A percentile compares a stretch with the other conserved stretches of the same genome.
Conservation (phyloP, 2,329 filamentous ascomycete genomes). For the Davidsoniella neocaledoniae region DNA sequence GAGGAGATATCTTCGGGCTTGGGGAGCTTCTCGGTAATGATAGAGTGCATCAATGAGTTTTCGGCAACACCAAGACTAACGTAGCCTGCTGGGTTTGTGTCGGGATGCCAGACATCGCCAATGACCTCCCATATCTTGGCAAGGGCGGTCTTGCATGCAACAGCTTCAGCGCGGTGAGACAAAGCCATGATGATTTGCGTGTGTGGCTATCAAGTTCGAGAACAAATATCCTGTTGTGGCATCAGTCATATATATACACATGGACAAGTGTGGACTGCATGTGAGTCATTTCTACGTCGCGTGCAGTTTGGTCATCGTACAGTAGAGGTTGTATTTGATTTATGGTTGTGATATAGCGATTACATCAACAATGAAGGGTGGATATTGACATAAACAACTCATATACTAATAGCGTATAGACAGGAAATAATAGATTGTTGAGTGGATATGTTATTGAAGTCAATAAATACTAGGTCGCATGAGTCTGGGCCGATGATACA, state of each 20-base stretch:
- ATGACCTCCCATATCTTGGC: constrained; percentile 27
- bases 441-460: too few species aligned
- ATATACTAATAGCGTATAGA: too few species aligned
- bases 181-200: constrained; percentile 14
- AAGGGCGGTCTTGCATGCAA: constrained; percentile 17
- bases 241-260: too few species aligned
- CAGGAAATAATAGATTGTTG: too few species aligned
- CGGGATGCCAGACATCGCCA: constrained; percentile 26
- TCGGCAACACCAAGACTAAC: constrained; percentile 35
- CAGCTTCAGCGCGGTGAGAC: constrained; percentile 18
- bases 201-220: not conserved
- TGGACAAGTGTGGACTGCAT: not conserved
- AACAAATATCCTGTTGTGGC: not conserved
- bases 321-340: too few species aligned
- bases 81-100: constrained; percentile 26
- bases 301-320: too few species aligned
- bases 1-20: constrained; percentile 20
- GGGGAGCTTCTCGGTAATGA: constrained; percentile 26
- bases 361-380: too few species aligned
- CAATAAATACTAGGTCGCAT: too few species aligned
- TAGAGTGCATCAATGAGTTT: constrained; percentile 33
- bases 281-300: too few species aligned
- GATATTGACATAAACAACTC: too few species aligned
- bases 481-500: too few species aligned
- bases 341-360: too few species aligned